Base-by-base conservation (phyloP, 163 green algal genomes). In the Chlorella variabilis region DNA sequence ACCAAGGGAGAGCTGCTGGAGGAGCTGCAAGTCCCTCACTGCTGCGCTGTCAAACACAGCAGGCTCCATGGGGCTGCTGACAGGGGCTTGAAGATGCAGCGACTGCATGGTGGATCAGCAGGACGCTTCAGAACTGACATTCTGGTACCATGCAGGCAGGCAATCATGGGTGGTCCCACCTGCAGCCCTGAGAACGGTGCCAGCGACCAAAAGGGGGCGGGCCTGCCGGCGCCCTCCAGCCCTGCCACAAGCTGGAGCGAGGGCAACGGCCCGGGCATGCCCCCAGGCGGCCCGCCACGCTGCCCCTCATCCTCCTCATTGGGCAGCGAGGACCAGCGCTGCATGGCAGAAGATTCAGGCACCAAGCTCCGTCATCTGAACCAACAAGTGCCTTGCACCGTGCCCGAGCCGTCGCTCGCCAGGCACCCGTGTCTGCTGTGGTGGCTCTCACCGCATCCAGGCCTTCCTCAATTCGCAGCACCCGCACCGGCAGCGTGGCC, bases 391-490 rank as follows among this genome's bases (percentile, higher is more conserved):
- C 45, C 15, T 15, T 54, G 11, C 11, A 54, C 11, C 45, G 45
- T 54, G n/a, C n/a, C n/a, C n/a, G n/a, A n/a, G n/a, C n/a, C n/a
- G n/a, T n/a, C n/a, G n/a, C n/a, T n/a, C n/a, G n/a, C n/a, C n/a
- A n/a, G n/a, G n/a, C n/a, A n/a, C n/a, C n/a, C n/a, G n/a, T n/a
- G n/a, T n/a, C n/a, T n/a, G 45, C 45, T 54, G 45, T 54, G 45
- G 45, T 15, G 15, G 54, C 54, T 23, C 71, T 56, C 49, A 70
- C 73, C 73, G n/a, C 1, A 23, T 80, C 73, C 0, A 59, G 17
- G 5, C 56, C 39, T 3, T 54, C 36, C 38, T 80, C 25, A 18
- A 80, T 42, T 23, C 73, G n/a, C 73, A 80, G 36, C 54, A 63
- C 49, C 3, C 23, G 31, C 25, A 80, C 36, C 6, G 73, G 73